Conservation (phyloP, 1,139 yeast species). For the Yarrowia galli region DNA sequence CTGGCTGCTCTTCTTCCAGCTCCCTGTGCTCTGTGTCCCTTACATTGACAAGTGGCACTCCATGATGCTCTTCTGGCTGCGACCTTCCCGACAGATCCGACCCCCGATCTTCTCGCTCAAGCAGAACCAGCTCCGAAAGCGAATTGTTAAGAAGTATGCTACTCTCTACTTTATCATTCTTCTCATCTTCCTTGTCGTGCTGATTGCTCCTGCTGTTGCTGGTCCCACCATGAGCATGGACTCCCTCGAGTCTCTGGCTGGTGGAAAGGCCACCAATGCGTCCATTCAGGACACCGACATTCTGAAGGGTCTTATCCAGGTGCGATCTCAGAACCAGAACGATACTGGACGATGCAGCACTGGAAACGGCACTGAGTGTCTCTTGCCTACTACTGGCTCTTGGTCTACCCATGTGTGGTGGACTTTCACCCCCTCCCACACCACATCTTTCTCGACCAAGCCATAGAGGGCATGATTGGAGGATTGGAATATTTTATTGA, state of each 20-base stretch:
- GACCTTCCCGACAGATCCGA: constrained; percentile 96
- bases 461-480: constrained; percentile 11
- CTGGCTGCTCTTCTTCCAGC: constrained; percentile 81
- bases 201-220: constrained; percentile 88
- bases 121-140: constrained; percentile 96
- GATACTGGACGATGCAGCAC: constrained; percentile 29
- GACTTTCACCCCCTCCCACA: constrained; percentile 37
- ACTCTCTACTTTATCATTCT: constrained; percentile 77
- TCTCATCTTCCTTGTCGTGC: constrained; percentile 71
- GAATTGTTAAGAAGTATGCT: constrained; percentile 97
- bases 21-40: constrained; percentile 87
- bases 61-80: constrained; percentile 97
- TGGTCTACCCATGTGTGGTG: constrained; percentile 33
- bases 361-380: constrained; percentile 15
- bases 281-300: background rate
- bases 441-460: constrained; percentile 24
- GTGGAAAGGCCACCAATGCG: background rate
- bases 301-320: constrained; percentile 33
- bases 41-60: constrained; percentile 97
- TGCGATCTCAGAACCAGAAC: constrained; percentile 37
- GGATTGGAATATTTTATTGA: constrained; percentile 32
- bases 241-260: constrained; percentile 29
- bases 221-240: constrained; percentile 47
- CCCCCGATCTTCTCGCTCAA: constrained; percentile 98
- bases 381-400: constrained; percentile 31